Conservation (phyloP, 116 monocot species). For the Cymodocea nodosa region DNA sequence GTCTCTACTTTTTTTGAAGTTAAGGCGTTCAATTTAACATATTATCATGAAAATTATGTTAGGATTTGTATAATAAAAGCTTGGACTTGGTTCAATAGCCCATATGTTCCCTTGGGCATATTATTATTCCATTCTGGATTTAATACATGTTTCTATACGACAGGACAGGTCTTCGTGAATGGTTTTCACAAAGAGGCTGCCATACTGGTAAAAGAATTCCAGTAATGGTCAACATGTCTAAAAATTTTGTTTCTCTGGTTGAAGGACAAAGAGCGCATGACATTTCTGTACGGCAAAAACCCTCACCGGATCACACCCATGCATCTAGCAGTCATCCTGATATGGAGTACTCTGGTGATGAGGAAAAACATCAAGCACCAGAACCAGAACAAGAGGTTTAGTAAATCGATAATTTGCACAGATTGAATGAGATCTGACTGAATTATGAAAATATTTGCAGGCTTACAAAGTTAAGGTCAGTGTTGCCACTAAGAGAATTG, state of each 20-base stretch:
- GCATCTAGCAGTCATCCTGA: slow-evolving; percentile 26
- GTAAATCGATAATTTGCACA: background rate
- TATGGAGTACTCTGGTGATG: slow-evolving; percentile 85
- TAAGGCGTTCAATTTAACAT: too few relatives aligned
- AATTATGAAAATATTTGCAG: slow-evolving; percentile 11
- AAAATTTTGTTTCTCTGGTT: slow-evolving; percentile 25
- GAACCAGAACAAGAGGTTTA: slow-evolving; percentile 47
- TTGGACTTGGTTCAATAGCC: background rate
- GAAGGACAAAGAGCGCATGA: slow-evolving; percentile 19
- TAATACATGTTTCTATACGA: slow-evolving; percentile 2
- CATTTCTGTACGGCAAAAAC: slow-evolving; percentile 8
- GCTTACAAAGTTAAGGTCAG: slow-evolving; percentile 21
- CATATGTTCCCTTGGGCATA: background rate
- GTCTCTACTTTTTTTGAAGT: too few relatives aligned
- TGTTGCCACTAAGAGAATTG: slow-evolving; percentile 29
- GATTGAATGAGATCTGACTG: background rate
- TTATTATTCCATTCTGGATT: background rate
- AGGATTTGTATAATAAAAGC: background rate
- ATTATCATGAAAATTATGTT: too few relatives aligned
- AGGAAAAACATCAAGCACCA: slow-evolving; percentile 68
- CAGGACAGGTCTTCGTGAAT: slow-evolving; percentile 84
- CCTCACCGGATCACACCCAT: slow-evolving; percentile 25
- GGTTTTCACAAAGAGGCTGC: slow-evolving; percentile 82
- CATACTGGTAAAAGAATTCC: slow-evolving; percentile 56
- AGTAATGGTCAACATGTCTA: slow-evolving; percentile 45